Conservation (phyloP, 768 basidiomycete genomes). For the Leucosporidium scottii region DNA sequence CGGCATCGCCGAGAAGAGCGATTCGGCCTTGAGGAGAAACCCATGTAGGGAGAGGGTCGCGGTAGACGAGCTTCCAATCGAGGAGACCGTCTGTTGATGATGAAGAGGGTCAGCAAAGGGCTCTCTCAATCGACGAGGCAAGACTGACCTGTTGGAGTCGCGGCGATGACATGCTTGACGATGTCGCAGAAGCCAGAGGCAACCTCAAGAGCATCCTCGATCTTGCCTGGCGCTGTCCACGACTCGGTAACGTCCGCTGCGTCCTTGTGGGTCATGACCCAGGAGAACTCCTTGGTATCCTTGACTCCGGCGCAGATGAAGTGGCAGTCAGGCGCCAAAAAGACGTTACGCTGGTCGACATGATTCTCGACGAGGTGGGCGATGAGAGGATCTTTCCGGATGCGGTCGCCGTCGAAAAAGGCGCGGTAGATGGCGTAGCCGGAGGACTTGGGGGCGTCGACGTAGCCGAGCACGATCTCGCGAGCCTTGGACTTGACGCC, state of each 20-base stretch:
- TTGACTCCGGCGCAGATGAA: slow-evolving; percentile 6
- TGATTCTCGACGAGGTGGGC: slow-evolving; percentile 5
- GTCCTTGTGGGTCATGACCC: slow-evolving; percentile 20
- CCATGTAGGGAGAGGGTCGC: slow-evolving; percentile 38
- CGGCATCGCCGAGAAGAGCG: background rate
- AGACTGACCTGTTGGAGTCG: background rate
- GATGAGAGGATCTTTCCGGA: slow-evolving; percentile 3
- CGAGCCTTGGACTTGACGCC: slow-evolving; percentile 17
- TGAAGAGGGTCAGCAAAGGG: too few species aligned
- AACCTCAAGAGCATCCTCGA: slow-evolving; percentile 17
- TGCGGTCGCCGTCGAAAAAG: slow-evolving; percentile 13
- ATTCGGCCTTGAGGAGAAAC: slow-evolving; percentile 20
- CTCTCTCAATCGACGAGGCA: too few species aligned
- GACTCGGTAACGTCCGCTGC: slow-evolving; percentile 14
- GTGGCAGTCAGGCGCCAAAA: slow-evolving; percentile 14
- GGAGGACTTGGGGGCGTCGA: slow-evolving; percentile 13
- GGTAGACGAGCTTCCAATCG: slow-evolving; percentile 38
- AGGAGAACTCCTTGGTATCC: slow-evolving; percentile 14
- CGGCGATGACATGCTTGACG: slow-evolving; percentile 1
- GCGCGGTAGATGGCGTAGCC: slow-evolving; percentile 25
- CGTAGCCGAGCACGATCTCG: slow-evolving; percentile 21
- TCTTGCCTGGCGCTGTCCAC: slow-evolving; percentile 12
- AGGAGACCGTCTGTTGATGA: slow-evolving; percentile 2
- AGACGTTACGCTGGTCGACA: slow-evolving; percentile 10
- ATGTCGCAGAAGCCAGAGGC: slow-evolving; percentile 9